A percentile compares a stretch with the other conserved stretches of the same genome.
phyloP scores from a whole-genome alignment of 2,329 filamentous ascomycete species.

The Cadophora sp. region DNA sequence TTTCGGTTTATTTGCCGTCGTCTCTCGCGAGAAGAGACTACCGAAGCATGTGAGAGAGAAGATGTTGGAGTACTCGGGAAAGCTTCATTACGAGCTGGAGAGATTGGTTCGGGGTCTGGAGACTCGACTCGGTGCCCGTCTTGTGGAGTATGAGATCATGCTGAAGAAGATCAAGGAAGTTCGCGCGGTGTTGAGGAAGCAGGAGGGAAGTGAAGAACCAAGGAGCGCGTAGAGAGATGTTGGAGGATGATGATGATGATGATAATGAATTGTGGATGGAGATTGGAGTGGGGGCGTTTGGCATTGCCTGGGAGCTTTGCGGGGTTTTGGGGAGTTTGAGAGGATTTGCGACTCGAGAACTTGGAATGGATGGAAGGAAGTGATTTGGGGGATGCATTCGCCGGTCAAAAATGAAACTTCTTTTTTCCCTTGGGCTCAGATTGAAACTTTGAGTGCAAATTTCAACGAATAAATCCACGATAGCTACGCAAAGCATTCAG shows the following conservation, averaged over 20 bases:
- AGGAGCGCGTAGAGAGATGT: background rate
- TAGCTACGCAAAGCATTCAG: no score
- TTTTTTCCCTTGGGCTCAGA: background rate
- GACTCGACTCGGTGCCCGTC: background rate
- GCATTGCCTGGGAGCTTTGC: background rate
- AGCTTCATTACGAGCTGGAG: constrained; percentile 11
- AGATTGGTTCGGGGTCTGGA: background rate
- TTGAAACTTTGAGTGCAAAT: background rate
- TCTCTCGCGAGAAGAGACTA: background rate
- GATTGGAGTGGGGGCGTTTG: background rate
- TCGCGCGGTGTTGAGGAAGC: background rate
- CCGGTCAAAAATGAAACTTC: background rate
- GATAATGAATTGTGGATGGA: background rate
- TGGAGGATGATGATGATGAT: background rate
- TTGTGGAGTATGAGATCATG: background rate
- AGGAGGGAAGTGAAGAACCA: background rate
- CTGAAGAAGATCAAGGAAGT: background rate
- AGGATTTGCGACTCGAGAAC: background rate
- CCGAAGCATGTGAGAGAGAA: constrained; percentile 1
- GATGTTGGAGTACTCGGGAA: background rate
- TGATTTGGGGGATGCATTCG: background rate
- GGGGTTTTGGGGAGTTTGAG: background rate
- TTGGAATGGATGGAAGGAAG: background rate
- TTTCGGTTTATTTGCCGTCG: background rate
- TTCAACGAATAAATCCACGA: background rate